Evolutionary conservation across 176 grass and related monocot species (phyloP), one percentile per base, ranked within the genome.

Genomic region (Ensete glaucum): DNA sequence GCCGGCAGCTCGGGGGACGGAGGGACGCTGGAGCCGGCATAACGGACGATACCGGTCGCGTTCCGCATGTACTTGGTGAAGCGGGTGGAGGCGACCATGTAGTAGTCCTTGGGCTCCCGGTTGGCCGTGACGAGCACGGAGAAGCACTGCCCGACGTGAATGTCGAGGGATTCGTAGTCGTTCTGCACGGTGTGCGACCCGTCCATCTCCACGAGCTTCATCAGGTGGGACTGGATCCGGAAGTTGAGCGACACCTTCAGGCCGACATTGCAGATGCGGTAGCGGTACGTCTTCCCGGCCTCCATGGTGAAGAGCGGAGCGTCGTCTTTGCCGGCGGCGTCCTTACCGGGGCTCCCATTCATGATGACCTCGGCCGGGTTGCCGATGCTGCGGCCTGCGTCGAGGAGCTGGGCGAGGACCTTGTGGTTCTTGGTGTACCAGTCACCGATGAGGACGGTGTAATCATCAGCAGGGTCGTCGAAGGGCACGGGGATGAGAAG

Each of bases 281-380:
- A 69, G 34, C 67, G 67, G 67, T 69, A 69, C 26, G 67, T 69
- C 67, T 69, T 69, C 11, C 67, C 67, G 67, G 67, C 67, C 12
- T 69, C 67, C 29, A 69, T 19, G 34, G 25, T 48, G 67, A 69
- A 69, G 12, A 69, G 25, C 67, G 67, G 67, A 11, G 25, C 14
- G 6, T 69, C 26, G 24, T 69, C 67, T 29, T 69, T 50, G 25
- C 67, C 67, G 67, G 67, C 17, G 26, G 26, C 29, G 15, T 69
- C 67, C 67, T 69, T 69, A 8, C 67, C 67, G 12, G 25, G 16
- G 11, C 48, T 69, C 29, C 67, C 67, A 49, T 69, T 69, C 29
- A 69, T 69, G 27, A 49, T 24, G 26, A 50, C 34, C 12, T 34
- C 67, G 34, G 67, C 3, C 6, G 67, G 67, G 67, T 13, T 11